Evolutionary conservation across 2,329 filamentous ascomycete species (phyloP), one percentile per base, ranked within the genome.

Genomic region (Exutisphaerella laricina): DNA sequence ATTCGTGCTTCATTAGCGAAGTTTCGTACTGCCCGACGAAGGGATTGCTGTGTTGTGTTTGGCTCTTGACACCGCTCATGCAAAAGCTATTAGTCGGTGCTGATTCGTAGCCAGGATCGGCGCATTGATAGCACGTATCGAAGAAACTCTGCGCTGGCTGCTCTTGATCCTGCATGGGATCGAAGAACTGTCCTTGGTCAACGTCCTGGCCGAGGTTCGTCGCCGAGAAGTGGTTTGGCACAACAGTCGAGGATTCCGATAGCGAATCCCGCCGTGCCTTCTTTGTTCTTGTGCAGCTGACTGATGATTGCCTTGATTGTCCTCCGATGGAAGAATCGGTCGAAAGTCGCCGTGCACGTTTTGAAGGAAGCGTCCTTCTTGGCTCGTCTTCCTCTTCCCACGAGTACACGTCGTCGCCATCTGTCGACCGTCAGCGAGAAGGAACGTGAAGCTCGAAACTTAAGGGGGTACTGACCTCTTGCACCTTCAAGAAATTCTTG

Each of bases 381-480:
- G 48, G 45, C 30, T 51, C 49, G 18, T 46, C 42, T 10, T 54
- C 44, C 18, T 50, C 44, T 18, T 44, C 40, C 21, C 45, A 52
- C 4, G 34, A n/a, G 31, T 39, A 52, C 12, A n/a, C 34, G 6
- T 41, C 31, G 20, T 36, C 21, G 21, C 42, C 50, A 35, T 56
- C 54, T 56, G 33, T 1, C 8, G 18, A 13, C 8, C 9, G 40
- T 52, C 30, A 50, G 46, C n/a, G 33, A 14, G 1, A 12, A 20
- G 12, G 3, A 20, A 29, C 5, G 12, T 8, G 4, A 18, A 3
- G 22, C 25, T 25, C 16, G 7, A 6, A 12, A 29, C 6, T 4
- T 18, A 23, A 9, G 7, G n/a, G 18, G 21, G 4, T 33, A 39
- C 49, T 31, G 40, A 57, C 54, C 54, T 20, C 43, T 43, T 6